Evolutionary conservation across 495 filamentous ascomycete species (phyloP).

Genomic region (Viridothelium virens): DNA sequence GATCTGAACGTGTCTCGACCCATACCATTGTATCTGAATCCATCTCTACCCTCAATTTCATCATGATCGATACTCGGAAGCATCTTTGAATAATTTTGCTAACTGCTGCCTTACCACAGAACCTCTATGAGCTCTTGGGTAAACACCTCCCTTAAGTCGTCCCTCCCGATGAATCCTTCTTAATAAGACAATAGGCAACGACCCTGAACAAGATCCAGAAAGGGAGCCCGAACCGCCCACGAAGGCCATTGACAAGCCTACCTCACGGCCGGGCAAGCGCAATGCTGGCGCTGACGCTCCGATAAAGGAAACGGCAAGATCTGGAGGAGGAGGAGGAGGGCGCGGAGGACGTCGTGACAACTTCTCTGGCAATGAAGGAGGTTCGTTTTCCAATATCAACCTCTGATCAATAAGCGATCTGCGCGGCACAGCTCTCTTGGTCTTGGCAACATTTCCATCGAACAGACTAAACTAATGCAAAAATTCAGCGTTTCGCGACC

Average conservation of each 20-base stretch:
- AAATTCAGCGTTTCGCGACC: constrained; percentile 76
- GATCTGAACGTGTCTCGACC: background rate
- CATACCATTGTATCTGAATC: constrained; percentile 14
- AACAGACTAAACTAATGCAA: constrained; percentile 15
- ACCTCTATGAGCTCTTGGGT: constrained; percentile 41
- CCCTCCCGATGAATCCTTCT: background rate
- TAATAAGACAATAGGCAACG: constrained; percentile 56
- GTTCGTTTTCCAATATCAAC: constrained; percentile 44
- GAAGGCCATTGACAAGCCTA: constrained; percentile 78
- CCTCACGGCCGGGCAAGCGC: constrained; percentile 74
- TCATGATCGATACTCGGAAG: background rate
- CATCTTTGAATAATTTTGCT: background rate
- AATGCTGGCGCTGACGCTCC: constrained; percentile 72
- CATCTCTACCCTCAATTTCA: constrained; percentile 23
- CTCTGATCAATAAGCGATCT: background rate
- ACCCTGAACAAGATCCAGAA: constrained; percentile 78
- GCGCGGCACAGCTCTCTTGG: too few relatives aligned
- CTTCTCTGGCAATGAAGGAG: constrained; percentile 69
- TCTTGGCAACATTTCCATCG: background rate
- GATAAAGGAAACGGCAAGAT: constrained; percentile 34
- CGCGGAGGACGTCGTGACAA: constrained; percentile 51
- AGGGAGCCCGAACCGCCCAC: constrained; percentile 67
- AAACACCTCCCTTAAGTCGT: constrained; percentile 13
- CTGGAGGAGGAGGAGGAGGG: constrained; percentile 41
- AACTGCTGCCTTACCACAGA: constrained; percentile 25